phyloP scores from a whole-genome alignment of 805 yeast genomes.

The Ogataea methanolica region DNA sequence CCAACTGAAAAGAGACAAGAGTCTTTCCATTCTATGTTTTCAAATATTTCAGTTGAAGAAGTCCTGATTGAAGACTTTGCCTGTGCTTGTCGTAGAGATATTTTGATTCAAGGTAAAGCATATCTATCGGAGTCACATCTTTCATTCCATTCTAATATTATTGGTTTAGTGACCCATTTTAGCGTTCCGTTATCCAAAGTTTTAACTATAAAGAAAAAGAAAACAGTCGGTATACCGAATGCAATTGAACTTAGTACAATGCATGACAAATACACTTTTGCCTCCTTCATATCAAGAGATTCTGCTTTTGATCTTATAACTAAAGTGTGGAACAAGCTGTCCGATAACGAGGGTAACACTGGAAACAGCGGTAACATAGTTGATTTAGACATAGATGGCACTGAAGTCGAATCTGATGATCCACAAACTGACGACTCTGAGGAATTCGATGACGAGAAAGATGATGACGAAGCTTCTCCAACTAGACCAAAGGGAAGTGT shows the following conservation, averaged over 20 bases:
- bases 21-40: conserved; percentile 58
- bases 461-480: conserved; percentile 12
- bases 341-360: conserved; percentile 15
- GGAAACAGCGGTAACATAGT: conserved; percentile 18
- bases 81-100: conserved; percentile 63
- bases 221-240: conserved; percentile 66
- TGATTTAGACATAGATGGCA: conserved; percentile 20
- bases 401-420: conserved; percentile 35
- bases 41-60: conserved; percentile 46
- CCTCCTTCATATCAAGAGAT: conserved; percentile 62
- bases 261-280: conserved; percentile 59
- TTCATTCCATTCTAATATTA: conserved; percentile 62
- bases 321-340: conserved; percentile 53
- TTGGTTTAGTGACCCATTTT: conserved; percentile 62
- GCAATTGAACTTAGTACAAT: conserved; percentile 61
- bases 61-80: conserved; percentile 54
- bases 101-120: conserved; percentile 62
- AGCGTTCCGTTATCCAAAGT: conserved; percentile 57
- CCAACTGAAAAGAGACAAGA: conserved; percentile 50
- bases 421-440: conserved; percentile 20
- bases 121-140: conserved; percentile 48
- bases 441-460: conserved; percentile 20
- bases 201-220: conserved; percentile 57
- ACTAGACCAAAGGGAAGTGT: background rate
- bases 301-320: conserved; percentile 45